phyloP scores from a whole-genome alignment of 2,329 filamentous ascomycete species.

The Diaporthe ampelina region DNA sequence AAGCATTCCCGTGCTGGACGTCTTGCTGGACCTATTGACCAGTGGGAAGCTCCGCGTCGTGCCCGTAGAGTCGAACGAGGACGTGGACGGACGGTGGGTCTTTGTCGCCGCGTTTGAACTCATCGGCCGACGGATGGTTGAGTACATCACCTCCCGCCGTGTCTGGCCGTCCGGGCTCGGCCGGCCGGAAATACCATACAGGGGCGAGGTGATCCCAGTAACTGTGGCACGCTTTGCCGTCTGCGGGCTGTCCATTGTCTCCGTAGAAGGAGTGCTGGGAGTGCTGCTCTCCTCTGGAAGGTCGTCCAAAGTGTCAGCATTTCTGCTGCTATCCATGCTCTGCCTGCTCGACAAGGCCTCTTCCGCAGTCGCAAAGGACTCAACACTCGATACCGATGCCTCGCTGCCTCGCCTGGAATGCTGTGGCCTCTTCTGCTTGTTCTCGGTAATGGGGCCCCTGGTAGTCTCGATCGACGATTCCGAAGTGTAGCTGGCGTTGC shows the following conservation, averaged over 20 bases:
- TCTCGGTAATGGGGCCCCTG: conserved; percentile 58
- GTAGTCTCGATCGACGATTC: conserved; percentile 75
- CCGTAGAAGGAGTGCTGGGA: conserved; percentile 18
- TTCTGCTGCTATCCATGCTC: conserved; percentile 44
- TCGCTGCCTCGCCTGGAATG: conserved; percentile 58
- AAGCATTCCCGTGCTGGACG: conserved; percentile 58
- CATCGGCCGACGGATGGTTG: conserved; percentile 59
- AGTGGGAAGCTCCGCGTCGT: conserved; percentile 75
- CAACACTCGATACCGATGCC: conserved; percentile 64
- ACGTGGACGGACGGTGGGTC: conserved; percentile 68
- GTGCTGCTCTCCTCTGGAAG: conserved; percentile 43
- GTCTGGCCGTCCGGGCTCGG: conserved; percentile 45
- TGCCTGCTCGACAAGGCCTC: conserved; percentile 61
- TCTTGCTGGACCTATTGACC: conserved; percentile 63
- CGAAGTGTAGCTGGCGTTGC: conserved; percentile 69
- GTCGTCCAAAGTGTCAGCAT: conserved; percentile 44
- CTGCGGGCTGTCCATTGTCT: conserved; percentile 49
- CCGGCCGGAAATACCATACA: conserved; percentile 9
- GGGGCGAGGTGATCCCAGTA: conserved; percentile 28
- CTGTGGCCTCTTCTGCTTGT: conserved; percentile 37
- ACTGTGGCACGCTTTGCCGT: conserved; percentile 48
- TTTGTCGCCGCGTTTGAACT: conserved; percentile 55
- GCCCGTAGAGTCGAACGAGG: conserved; percentile 70
- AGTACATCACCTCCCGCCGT: conserved; percentile 46
- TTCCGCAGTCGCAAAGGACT: conserved; percentile 70